A percentile compares a stretch with the other conserved stretches of the same genome.
These are phyloP conservation scores for Fusarium ramigenum DNA, from an alignment of 2,329 filamentous ascomycete species.

Conservation along the genomic window DNA sequence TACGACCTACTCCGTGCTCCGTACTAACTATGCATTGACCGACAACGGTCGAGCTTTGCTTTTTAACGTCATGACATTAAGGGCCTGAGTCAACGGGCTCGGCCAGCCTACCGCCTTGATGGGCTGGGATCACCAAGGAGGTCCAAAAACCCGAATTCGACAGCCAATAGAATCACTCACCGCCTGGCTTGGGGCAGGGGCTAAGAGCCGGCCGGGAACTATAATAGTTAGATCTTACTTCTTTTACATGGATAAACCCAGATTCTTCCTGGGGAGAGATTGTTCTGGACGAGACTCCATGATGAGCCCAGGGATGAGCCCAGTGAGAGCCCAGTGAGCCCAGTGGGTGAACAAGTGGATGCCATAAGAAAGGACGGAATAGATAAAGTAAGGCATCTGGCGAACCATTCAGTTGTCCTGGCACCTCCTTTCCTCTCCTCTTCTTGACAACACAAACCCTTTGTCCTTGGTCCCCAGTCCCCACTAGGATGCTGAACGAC, in stretches of 20 bases:
- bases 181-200: no score
- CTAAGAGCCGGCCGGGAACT: no score
- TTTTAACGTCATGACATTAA: no score
- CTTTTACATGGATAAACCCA: not conserved
- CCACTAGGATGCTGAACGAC: not conserved
- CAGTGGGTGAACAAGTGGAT: not conserved
- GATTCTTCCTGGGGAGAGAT: not conserved
- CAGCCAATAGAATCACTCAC: no score
- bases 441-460: not conserved
- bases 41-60: not conserved
- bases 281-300: not conserved
- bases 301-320: no score
- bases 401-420: not conserved
- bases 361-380: not conserved
- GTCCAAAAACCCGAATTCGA: no score
- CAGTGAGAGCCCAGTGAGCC: no score
- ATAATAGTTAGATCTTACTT: not conserved
- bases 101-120: no score
- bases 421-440: not conserved
- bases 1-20: no score
- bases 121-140: no score
- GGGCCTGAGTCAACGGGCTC: no score
- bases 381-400: not conserved
- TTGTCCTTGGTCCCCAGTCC: accelerated
- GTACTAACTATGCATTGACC: not conserved